Conservation (phyloP, 805 yeast genomes). For the Ogataea nonfermentans region DNA sequence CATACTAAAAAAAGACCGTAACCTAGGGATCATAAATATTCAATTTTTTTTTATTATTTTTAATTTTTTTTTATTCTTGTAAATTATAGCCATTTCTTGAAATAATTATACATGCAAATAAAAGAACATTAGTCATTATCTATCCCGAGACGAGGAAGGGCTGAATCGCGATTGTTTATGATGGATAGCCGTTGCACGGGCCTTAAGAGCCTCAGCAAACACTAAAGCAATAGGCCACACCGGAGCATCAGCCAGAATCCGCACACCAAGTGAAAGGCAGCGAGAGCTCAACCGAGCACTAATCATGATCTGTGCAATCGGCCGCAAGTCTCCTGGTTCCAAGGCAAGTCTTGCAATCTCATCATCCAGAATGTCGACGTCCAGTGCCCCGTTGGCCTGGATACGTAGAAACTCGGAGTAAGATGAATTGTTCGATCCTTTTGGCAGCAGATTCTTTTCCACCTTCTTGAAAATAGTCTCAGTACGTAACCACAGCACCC, state of each 20-base stretch:
- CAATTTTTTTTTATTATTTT: conserved; percentile 2
- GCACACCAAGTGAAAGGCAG: conserved; percentile 65
- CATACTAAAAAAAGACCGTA: conserved; percentile 6
- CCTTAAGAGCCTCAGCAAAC: conserved; percentile 76
- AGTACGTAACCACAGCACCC: conserved; percentile 64
- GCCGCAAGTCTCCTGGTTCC: conserved; percentile 44
- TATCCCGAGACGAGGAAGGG: conserved; percentile 17
- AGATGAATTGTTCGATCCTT: conserved; percentile 48
- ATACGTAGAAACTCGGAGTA: conserved; percentile 57
- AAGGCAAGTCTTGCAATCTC: conserved; percentile 48
- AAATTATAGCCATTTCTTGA: conserved; percentile 1
- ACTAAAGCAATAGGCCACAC: conserved; percentile 81
- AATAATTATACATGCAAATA: conserved; percentile 3
- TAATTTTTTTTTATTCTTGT: conserved; percentile 2
- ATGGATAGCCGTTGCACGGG: conserved; percentile 49
- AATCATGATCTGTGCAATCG: conserved; percentile 45
- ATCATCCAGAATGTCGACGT: conserved; percentile 48
- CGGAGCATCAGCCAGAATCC: conserved; percentile 80
- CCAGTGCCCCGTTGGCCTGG: conserved; percentile 60
- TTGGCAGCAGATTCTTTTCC: conserved; percentile 55
- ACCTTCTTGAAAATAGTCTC: conserved; percentile 59
- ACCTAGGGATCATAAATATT: conserved; percentile 3
- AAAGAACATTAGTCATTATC: conserved; percentile 1
- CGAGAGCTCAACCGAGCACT: conserved; percentile 53
- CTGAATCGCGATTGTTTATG: conserved; percentile 22